phyloP scores from a whole-genome alignment of 768 basidiomycete species.

The Clathrus columnatus region DNA sequence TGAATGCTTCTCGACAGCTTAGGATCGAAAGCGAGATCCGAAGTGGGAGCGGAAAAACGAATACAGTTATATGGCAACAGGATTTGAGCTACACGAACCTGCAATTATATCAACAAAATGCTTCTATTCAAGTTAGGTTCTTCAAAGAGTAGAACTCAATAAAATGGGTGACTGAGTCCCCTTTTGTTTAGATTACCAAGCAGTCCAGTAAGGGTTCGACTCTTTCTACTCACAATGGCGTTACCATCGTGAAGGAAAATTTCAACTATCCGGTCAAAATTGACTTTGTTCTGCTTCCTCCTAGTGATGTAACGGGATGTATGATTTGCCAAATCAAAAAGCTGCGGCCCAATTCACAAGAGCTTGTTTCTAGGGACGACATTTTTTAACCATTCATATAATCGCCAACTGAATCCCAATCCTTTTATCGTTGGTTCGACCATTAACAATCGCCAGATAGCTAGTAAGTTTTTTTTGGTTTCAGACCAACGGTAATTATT shows the following conservation, averaged over 20 bases:
- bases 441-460: conserved; percentile 49
- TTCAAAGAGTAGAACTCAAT: conserved; percentile 38
- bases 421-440: conserved; percentile 51
- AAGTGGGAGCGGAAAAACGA: conserved; percentile 50
- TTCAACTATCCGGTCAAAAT: conserved; percentile 47
- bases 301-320: conserved; percentile 27
- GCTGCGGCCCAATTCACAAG: no score
- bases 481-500: conserved; percentile 5
- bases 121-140: no score
- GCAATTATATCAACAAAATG: conserved; percentile 50
- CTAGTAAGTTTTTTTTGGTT: conserved; percentile 29
- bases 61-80: conserved; percentile 52
- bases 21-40: conserved; percentile 53
- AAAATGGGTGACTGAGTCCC: no score
- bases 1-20: conserved; percentile 46
- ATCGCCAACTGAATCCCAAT: conserved; percentile 46
- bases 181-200: no score
- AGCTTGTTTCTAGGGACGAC: conserved; percentile 31
- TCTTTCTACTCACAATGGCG: conserved; percentile 42
- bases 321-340: background rate
- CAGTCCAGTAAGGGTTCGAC: conserved; percentile 43
- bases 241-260: conserved; percentile 33
- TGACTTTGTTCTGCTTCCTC: no score
- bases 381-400: conserved; percentile 60
- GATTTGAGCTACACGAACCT: conserved; percentile 49